phyloP scores from a whole-genome alignment of 2,329 filamentous ascomycete species.

The Aspergillus japonicus region DNA sequence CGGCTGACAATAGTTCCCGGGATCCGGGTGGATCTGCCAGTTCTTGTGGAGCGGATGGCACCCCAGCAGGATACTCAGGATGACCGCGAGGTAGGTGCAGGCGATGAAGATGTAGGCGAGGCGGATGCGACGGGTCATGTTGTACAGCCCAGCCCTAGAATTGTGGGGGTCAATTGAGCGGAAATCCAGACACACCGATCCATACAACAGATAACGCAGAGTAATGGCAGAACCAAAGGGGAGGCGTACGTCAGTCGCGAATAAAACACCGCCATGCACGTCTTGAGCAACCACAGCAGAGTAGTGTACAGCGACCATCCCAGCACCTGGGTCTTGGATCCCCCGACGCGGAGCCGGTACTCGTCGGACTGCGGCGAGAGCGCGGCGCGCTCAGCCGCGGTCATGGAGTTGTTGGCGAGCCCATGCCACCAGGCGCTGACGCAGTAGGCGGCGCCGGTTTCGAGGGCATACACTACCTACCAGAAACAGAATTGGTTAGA shows the following conservation, averaged over 20 bases:
- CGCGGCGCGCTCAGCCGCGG: constrained; percentile 47
- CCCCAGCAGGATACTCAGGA: constrained; percentile 52
- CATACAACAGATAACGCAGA: too few species aligned
- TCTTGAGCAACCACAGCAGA: constrained; percentile 55
- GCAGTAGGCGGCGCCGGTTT: constrained; percentile 52
- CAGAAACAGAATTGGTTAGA: too few species aligned
- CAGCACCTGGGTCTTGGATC: constrained; percentile 54
- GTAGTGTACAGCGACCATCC: constrained; percentile 57
- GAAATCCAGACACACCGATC: too few species aligned
- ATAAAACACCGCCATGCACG: constrained; percentile 58
- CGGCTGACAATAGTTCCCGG: constrained; percentile 53
- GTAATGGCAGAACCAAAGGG: too few species aligned
- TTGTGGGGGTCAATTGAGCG: neutral
- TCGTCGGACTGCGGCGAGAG: constrained; percentile 49
- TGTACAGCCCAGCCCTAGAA: constrained; percentile 39
- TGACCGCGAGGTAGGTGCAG: constrained; percentile 50
- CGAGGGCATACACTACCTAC: constrained; percentile 52
- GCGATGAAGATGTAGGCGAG: constrained; percentile 53
- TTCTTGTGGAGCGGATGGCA: constrained; percentile 55
- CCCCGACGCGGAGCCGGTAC: constrained; percentile 51
- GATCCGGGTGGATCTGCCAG: constrained; percentile 61
- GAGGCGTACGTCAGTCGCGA: constrained; percentile 50
- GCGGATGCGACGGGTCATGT: constrained; percentile 48
- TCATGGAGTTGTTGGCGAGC: constrained; percentile 59
- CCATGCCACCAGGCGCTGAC: constrained; percentile 52